phyloP scores from a whole-genome alignment of 352 stramenopile genomes.

The Elongisporangium senticosum region DNA sequence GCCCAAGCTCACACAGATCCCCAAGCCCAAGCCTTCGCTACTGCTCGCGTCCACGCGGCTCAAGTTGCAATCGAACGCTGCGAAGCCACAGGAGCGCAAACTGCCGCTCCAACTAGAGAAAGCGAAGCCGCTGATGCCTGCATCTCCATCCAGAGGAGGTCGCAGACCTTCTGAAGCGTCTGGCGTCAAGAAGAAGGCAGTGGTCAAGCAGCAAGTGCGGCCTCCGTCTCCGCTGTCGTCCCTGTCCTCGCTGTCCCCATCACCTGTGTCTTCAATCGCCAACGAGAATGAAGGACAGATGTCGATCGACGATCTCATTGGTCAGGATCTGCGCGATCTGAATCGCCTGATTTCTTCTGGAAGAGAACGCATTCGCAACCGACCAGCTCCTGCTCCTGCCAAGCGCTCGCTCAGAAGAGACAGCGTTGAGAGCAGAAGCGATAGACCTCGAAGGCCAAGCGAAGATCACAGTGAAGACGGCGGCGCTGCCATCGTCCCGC shows the following conservation, averaged over 20 bases:
- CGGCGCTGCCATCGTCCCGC: too few relatives aligned
- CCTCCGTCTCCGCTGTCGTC: neutral
- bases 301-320: slow-evolving; percentile 46
- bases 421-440: too few relatives aligned
- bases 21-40: slow-evolving; percentile 36
- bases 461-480: too few relatives aligned
- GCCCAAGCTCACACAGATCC: slow-evolving; percentile 38
- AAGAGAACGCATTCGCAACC: slow-evolving; percentile 2
- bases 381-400: neutral
- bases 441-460: too few relatives aligned
- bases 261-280: slow-evolving; percentile 15
- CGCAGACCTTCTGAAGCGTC: neutral
- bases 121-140: neutral
- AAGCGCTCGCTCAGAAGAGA: too few relatives aligned
- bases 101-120: too few relatives aligned
- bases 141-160: neutral
- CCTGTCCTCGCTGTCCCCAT: slow-evolving; percentile 20
- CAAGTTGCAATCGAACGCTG: slow-evolving; percentile 1
- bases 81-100: too few relatives aligned
- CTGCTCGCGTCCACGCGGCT: slow-evolving; percentile 11
- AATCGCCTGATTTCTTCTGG: slow-evolving; percentile 29
- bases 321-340: slow-evolving; percentile 34
- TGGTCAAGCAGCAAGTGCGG: neutral
- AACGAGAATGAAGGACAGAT: slow-evolving; percentile 27
- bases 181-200: neutral